Conservation (phyloP, 768 basidiomycete genomes). For the Lactarius deliciosus region DNA sequence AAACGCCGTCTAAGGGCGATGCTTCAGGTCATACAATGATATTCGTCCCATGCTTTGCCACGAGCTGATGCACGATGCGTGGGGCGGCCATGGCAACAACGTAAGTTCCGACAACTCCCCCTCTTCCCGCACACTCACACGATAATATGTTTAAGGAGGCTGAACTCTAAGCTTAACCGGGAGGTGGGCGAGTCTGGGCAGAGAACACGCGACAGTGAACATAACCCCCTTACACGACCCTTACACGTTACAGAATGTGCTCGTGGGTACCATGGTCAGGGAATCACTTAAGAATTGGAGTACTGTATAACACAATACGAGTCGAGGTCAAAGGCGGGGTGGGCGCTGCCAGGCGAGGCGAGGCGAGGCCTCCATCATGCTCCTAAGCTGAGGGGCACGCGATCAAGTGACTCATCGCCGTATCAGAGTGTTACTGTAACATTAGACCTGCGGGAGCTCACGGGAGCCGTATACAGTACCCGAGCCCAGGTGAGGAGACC, state of each 20-base stretch:
- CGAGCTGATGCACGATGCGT: conserved; percentile 47
- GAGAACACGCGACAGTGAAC: conserved; percentile 50
- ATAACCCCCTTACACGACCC: conserved; percentile 44
- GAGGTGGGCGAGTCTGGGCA: too few relatives aligned
- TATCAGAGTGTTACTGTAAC: too few relatives aligned
- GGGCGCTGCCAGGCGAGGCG: background rate
- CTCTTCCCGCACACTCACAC: background rate
- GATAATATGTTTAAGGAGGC: too few relatives aligned
- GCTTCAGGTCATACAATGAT: conserved; percentile 64
- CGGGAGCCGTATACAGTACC: background rate
- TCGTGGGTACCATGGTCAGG: too few relatives aligned
- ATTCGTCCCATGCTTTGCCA: conserved; percentile 70
- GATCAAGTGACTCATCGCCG: background rate
- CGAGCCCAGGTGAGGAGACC: background rate
- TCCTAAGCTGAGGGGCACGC: background rate
- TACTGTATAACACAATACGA: too few relatives aligned
- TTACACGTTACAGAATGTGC: background rate
- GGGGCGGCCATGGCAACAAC: conserved; percentile 69
- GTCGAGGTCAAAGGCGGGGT: too few relatives aligned
- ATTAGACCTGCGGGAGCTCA: background rate
- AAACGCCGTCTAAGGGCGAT: conserved; percentile 70
- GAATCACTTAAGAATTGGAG: too few relatives aligned
- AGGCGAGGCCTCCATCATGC: background rate
- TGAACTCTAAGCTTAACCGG: too few relatives aligned
- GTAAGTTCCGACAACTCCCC: conserved; percentile 41